A percentile compares a stretch with the other conserved stretches of the same genome.
These are phyloP conservation scores for Wickerhamiella bombiphila DNA, from an alignment of 805 yeast genomes.

Conservation along the genomic window DNA sequence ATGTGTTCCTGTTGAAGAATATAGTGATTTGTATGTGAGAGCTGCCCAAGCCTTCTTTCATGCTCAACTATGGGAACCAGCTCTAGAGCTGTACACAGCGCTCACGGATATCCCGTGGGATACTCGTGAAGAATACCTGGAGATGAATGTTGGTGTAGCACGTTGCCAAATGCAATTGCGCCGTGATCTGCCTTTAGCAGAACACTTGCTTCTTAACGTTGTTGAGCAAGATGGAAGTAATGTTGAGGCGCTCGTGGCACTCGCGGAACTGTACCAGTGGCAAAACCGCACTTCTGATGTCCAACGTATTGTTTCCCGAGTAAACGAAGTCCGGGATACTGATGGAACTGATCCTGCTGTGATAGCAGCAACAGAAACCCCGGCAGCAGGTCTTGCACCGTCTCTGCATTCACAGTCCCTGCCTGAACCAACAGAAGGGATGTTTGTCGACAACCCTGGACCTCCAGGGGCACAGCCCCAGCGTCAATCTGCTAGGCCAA, in stretches of 20 bases:
- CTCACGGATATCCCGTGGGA: constrained; percentile 31
- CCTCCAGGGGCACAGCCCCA: constrained; percentile 1
- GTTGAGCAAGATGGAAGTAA: constrained; percentile 28
- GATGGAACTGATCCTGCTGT: constrained; percentile 1
- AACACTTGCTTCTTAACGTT: constrained; percentile 17
- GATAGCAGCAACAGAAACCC: constrained; percentile 1
- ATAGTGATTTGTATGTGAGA: constrained; percentile 57
- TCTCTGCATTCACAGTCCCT: not conserved
- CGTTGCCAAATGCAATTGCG: constrained; percentile 64
- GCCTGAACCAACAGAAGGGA: constrained; percentile 1
- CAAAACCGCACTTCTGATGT: constrained; percentile 22
- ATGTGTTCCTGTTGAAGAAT: constrained; percentile 38
- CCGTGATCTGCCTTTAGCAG: constrained; percentile 30
- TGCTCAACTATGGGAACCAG: constrained; percentile 58
- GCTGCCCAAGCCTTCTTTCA: constrained; percentile 65
- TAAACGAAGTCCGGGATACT: constrained; percentile 7
- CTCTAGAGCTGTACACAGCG: constrained; percentile 49
- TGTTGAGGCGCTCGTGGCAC: constrained; percentile 55
- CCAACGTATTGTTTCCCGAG: constrained; percentile 8
- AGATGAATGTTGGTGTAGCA: constrained; percentile 44
- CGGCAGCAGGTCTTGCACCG: constrained; percentile 3
- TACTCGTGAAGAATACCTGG: constrained; percentile 17
- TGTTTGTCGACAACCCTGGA: constrained; percentile 6
- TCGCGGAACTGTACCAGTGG: constrained; percentile 64
- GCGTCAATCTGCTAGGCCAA: constrained; percentile 9